Percentiles rank a stretch among this genome's conserved stretches.
Conservation (phyloP, 306 rosid genomes). For the Glycine soja region DNA sequence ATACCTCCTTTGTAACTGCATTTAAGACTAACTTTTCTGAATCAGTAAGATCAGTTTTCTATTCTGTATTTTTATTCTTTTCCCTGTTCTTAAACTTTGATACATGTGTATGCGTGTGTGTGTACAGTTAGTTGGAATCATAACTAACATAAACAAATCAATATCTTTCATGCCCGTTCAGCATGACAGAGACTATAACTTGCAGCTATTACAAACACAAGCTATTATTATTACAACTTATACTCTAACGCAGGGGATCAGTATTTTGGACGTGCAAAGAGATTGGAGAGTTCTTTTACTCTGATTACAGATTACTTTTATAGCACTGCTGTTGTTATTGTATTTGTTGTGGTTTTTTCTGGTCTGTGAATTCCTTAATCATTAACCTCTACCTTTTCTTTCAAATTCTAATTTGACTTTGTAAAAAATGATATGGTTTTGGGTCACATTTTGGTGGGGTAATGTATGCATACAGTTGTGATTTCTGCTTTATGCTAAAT, state of each 20-base stretch:
- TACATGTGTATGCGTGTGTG: too few relatives aligned
- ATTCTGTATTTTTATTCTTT: too few relatives aligned
- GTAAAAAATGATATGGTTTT: slow-evolving; percentile 8
- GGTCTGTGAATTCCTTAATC: background rate
- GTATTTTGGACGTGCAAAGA: background rate
- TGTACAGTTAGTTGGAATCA: too few relatives aligned
- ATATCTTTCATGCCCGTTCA: too few relatives aligned
- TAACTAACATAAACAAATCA: too few relatives aligned
- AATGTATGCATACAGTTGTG: background rate
- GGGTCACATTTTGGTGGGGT: slow-evolving; percentile 10
- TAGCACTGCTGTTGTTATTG: background rate
- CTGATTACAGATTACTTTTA: slow-evolving; percentile 3
- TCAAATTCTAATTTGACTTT: background rate
- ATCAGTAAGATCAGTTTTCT: too few relatives aligned
- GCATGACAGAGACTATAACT: too few relatives aligned
- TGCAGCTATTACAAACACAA: too few relatives aligned
- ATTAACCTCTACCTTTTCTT: background rate
- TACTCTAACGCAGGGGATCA: background rate
- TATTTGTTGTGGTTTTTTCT: slow-evolving; percentile 25
- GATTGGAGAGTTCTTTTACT: slow-evolving; percentile 3
- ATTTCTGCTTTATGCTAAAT: background rate
- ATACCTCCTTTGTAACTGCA: too few relatives aligned
- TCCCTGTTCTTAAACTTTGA: too few relatives aligned
- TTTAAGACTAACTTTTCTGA: too few relatives aligned
- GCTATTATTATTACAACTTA: too few relatives aligned